Conservation (phyloP, 441 rosid genomes). For the Eruca vesicaria region DNA sequence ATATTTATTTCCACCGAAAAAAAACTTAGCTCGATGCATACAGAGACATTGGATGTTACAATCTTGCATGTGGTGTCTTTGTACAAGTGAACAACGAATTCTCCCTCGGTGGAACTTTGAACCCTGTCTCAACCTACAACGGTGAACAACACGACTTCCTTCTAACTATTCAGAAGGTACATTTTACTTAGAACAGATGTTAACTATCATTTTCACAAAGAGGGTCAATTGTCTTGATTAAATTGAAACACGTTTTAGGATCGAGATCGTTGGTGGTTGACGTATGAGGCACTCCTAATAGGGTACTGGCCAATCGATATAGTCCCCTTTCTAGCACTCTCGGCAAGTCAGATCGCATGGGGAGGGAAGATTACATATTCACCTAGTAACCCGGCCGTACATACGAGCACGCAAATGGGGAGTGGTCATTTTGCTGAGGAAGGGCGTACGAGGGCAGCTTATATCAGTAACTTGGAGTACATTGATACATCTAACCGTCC, state of each 20-base stretch:
- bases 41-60: conserved; percentile 54
- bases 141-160: conserved; percentile 41
- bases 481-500: neutral
- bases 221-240: neutral
- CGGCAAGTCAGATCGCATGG: conserved; percentile 40
- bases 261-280: conserved; percentile 50
- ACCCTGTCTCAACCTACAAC: conserved; percentile 31
- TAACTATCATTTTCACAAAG: conserved; percentile 9
- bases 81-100: conserved; percentile 45
- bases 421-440: conserved; percentile 49
- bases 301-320: conserved; percentile 55
- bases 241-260: conserved; percentile 2
- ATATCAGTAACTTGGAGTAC: conserved; percentile 48
- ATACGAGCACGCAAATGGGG: conserved; percentile 60
- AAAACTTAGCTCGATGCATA: conserved; percentile 45
- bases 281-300: conserved; percentile 23
- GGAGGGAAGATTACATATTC: conserved; percentile 49
- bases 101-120: conserved; percentile 45
- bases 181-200: neutral
- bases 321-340: conserved; percentile 19
- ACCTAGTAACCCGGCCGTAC: conserved; percentile 29
- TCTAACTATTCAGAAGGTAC: conserved; percentile 20
- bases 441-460: conserved; percentile 49
- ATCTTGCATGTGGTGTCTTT: conserved; percentile 49
- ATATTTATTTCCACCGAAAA: neutral